Percentiles rank a stretch among this genome's conserved stretches.
phyloP scores from a whole-genome alignment of 371 early-diverging fungal species.

The Syncephalis fuscata region DNA sequence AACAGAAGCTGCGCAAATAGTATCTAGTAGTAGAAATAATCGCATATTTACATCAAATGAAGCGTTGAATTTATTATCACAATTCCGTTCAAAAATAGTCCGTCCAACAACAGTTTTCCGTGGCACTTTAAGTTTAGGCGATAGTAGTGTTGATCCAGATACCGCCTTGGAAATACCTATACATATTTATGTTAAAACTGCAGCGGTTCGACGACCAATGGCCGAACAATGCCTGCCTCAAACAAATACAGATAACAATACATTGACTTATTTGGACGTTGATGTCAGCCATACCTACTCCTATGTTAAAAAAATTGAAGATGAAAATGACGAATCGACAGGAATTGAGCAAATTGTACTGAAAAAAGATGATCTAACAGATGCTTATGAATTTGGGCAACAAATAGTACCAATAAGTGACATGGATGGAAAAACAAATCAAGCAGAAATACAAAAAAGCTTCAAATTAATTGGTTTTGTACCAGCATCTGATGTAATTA shows the following conservation, averaged over 20 bases:
- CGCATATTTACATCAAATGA: slow-evolving; percentile 20
- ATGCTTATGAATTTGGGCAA: too few relatives aligned
- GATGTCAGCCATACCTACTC: too few relatives aligned
- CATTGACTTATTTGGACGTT: too few relatives aligned
- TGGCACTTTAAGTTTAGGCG: slow-evolving; percentile 32
- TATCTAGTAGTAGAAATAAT: slow-evolving; percentile 11
- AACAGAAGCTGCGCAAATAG: slow-evolving; percentile 18
- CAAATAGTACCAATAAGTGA: too few relatives aligned
- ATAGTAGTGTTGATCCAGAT: slow-evolving; percentile 15
- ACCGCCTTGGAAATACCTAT: slow-evolving; percentile 27
- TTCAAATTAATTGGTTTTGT: slow-evolving; percentile 41
- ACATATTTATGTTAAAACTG: slow-evolving; percentile 19
- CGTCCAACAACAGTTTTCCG: slow-evolving; percentile 34
- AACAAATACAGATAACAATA: too few relatives aligned
- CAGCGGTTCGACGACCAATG: too few relatives aligned
- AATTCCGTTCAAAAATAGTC: slow-evolving; percentile 30
- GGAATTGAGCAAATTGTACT: too few relatives aligned
- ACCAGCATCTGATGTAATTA: slow-evolving; percentile 15
- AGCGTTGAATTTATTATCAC: slow-evolving; percentile 22
- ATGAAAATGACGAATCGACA: too few relatives aligned
- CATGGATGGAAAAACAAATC: too few relatives aligned
- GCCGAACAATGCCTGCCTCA: too few relatives aligned
- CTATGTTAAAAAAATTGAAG: too few relatives aligned
- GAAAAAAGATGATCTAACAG: too few relatives aligned
- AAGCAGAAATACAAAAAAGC: slow-evolving; percentile 14